Conservation (phyloP, 2,329 filamentous ascomycete genomes). For the Fusarium concolor region DNA sequence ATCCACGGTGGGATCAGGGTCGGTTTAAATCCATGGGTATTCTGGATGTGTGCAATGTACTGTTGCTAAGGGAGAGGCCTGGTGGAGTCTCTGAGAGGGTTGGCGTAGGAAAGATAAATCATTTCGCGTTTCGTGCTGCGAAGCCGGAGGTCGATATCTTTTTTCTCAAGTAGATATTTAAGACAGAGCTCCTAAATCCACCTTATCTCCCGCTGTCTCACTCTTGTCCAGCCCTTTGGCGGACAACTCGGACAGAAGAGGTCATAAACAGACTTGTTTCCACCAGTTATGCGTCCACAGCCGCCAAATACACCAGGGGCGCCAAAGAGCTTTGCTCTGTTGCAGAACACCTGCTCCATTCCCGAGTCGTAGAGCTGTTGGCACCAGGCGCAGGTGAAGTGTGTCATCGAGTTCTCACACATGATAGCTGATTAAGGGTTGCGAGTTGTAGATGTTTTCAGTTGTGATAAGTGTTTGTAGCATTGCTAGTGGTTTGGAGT, state of each 20-base stretch:
- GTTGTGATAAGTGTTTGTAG: too few relatives aligned
- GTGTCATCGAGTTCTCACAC: neutral
- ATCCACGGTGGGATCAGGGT: slow-evolving; percentile 18
- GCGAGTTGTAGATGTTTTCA: too few relatives aligned
- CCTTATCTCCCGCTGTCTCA: neutral
- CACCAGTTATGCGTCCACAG: neutral
- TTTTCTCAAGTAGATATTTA: neutral
- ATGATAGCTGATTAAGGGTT: neutral
- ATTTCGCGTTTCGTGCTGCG: slow-evolving; percentile 1
- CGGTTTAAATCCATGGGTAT: slow-evolving; percentile 2
- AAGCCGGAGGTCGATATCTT: slow-evolving; percentile 13
- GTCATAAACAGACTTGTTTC: neutral
- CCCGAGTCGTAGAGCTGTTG: neutral
- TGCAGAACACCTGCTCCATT: neutral
- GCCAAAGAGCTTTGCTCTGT: too few relatives aligned
- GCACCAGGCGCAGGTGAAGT: slow-evolving; percentile 1
- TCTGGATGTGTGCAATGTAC: slow-evolving; percentile 18
- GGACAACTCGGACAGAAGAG: neutral
- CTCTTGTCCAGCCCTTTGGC: neutral
- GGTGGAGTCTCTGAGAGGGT: slow-evolving; percentile 5
- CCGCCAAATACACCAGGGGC: neutral
- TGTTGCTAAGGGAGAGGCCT: neutral
- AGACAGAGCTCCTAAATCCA: neutral
- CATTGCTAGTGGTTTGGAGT: too few relatives aligned
- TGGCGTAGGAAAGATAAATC: slow-evolving; percentile 12